These are phyloP conservation scores for Botryotinia narcissicola DNA, from an alignment of 2,329 filamentous ascomycete species.

Conservation along the genomic window DNA sequence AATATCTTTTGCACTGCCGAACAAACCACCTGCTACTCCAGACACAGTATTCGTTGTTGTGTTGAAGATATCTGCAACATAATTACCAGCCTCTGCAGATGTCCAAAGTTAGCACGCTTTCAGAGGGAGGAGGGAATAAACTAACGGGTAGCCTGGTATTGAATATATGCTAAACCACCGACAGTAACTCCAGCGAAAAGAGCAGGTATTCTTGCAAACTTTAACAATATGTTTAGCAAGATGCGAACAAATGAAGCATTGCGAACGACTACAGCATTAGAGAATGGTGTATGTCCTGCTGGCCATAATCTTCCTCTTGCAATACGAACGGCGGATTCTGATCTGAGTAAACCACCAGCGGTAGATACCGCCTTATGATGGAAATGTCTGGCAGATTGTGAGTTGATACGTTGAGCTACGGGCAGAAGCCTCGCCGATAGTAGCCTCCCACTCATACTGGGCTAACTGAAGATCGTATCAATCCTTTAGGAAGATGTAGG, in stretches of 20 bases:
- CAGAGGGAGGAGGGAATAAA: not conserved
- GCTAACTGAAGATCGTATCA: constrained; percentile 26
- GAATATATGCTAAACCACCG: constrained; percentile 84
- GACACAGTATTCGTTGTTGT: constrained; percentile 70
- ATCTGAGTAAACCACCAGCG: constrained; percentile 66
- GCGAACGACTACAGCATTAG: constrained; percentile 68
- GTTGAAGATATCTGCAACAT: constrained; percentile 72
- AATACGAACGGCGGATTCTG: constrained; percentile 61
- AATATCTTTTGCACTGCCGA: constrained; percentile 70
- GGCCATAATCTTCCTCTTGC: constrained; percentile 69
- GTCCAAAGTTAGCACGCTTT: not conserved
- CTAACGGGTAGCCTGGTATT: constrained; percentile 90
- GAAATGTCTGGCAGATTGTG: constrained; percentile 58
- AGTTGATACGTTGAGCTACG: constrained; percentile 59
- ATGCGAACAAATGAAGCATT: constrained; percentile 64
- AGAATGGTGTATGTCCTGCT: constrained; percentile 73
- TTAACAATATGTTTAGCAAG: constrained; percentile 85
- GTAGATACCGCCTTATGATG: constrained; percentile 56
- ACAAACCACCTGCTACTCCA: constrained; percentile 65
- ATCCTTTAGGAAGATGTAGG: constrained; percentile 6
- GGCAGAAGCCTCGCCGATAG: constrained; percentile 71
- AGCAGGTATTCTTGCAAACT: constrained; percentile 82
- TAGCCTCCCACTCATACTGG: constrained; percentile 50
- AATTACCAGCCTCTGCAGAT: constrained; percentile 66
- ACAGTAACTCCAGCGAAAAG: constrained; percentile 88